These are phyloP conservation scores for Cnidoscolus chayamansa DNA, from an alignment of 441 rosid genomes.

Conservation along the genomic window DNA sequence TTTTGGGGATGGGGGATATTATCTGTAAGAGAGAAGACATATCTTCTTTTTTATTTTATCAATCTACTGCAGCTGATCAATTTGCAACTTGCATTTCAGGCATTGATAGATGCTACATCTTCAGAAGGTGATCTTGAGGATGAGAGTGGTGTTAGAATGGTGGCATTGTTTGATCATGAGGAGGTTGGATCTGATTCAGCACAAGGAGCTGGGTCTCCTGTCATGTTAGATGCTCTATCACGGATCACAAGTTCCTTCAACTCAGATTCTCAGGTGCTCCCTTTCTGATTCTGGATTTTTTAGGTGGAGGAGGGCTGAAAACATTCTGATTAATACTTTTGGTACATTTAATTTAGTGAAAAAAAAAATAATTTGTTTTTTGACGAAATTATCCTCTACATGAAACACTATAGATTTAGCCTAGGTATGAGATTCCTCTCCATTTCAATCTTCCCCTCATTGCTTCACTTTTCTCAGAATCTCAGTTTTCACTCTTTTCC, in stretches of 20 bases:
- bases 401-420: too few relatives aligned
- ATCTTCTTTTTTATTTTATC: slow-evolving; percentile 4
- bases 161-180: slow-evolving; percentile 96
- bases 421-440: too few relatives aligned
- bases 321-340: too few relatives aligned
- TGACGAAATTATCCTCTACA: too few relatives aligned
- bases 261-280: slow-evolving; percentile 63
- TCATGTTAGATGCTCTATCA: slow-evolving; percentile 88
- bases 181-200: slow-evolving; percentile 96
- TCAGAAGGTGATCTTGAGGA: slow-evolving; percentile 62
- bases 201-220: slow-evolving; percentile 98
- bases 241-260: slow-evolving; percentile 69
- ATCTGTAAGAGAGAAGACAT: not conserved
- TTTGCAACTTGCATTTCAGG: slow-evolving; percentile 42
- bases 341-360: too few relatives aligned
- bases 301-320: too few relatives aligned
- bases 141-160: slow-evolving; percentile 90
- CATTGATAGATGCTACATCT: slow-evolving; percentile 75
- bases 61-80: not conserved
- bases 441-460: too few relatives aligned
- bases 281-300: not conserved
- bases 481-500: too few relatives aligned
- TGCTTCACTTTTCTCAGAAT: too few relatives aligned
- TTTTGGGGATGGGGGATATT: too few relatives aligned
- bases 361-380: too few relatives aligned